phyloP scores from a whole-genome alignment of 108 stramenopile genomes.

The Discostella stelligeroides region DNA sequence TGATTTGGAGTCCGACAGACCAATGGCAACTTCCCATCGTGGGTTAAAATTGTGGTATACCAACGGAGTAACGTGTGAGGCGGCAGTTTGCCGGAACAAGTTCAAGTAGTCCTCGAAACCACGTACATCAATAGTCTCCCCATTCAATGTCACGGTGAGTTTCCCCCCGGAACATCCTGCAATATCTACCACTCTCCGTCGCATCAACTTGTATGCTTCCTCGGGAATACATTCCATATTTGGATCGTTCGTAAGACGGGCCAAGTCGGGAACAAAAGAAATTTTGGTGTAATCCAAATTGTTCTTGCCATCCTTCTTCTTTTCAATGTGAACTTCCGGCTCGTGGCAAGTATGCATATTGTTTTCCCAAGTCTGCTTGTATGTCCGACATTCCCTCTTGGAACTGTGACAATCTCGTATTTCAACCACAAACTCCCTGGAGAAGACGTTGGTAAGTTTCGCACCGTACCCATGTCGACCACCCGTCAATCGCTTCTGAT shows the following conservation, averaged over 20 bases:
- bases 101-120: slow-evolving; percentile 56
- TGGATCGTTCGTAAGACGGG: slow-evolving; percentile 48
- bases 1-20: slow-evolving; percentile 58
- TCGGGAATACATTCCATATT: slow-evolving; percentile 41
- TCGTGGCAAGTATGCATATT: slow-evolving; percentile 73
- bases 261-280: slow-evolving; percentile 82
- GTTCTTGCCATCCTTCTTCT: slow-evolving; percentile 5
- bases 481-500: slow-evolving; percentile 91
- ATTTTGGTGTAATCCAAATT: slow-evolving; percentile 65
- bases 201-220: slow-evolving; percentile 81
- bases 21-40: slow-evolving; percentile 76
- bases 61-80: slow-evolving; percentile 22
- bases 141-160: slow-evolving; percentile 68
- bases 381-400: slow-evolving; percentile 41
- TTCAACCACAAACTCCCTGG: slow-evolving; percentile 72
- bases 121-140: slow-evolving; percentile 35
- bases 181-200: slow-evolving; percentile 83
- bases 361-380: slow-evolving; percentile 69
- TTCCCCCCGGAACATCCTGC: slow-evolving; percentile 85
- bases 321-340: slow-evolving; percentile 39
- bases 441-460: slow-evolving; percentile 91
- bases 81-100: slow-evolving; percentile 22
- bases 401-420: slow-evolving; percentile 59
- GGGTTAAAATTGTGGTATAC: slow-evolving; percentile 48
- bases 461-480: slow-evolving; percentile 93